phyloP scores from a whole-genome alignment of 148 eudicot genomes.

The Vaccinium darrowii region DNA sequence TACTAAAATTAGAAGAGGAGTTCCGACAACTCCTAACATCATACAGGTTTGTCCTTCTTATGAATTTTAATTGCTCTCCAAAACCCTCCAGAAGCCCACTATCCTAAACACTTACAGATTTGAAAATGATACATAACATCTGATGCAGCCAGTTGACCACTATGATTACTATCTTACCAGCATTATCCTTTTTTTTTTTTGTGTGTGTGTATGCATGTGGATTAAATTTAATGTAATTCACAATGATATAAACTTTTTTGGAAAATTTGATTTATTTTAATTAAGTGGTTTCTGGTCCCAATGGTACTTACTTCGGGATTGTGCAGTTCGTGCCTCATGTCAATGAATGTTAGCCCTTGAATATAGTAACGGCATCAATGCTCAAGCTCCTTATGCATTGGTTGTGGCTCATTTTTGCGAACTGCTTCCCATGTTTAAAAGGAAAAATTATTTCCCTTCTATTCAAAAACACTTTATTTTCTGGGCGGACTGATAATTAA shows the following conservation, averaged over 20 bases:
- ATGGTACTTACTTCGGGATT: neutral
- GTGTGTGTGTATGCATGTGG: neutral
- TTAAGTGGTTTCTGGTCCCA: neutral
- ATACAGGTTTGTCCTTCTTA: slow-evolving; percentile 50
- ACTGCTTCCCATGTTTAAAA: neutral
- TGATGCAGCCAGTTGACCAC: neutral
- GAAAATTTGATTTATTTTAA: neutral
- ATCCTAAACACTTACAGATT: neutral
- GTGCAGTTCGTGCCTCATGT: neutral
- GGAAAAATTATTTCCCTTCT: neutral
- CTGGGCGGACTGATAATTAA: neutral
- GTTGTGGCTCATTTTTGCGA: neutral
- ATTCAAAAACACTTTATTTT: neutral
- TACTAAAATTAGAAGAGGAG: slow-evolving; percentile 73
- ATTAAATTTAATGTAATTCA: neutral
- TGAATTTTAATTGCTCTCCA: neutral
- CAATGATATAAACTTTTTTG: neutral
- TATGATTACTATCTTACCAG: slow-evolving; percentile 5
- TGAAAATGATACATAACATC: neutral
- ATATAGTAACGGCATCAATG: neutral
- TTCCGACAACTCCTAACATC: slow-evolving; percentile 61
- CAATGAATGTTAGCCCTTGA: neutral
- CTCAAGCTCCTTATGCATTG: neutral
- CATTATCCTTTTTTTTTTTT: neutral
- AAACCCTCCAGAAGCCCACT: neutral